phyloP scores from a whole-genome alignment of 169 alveolate genomes.

The Plasmodium fragile region DNA sequence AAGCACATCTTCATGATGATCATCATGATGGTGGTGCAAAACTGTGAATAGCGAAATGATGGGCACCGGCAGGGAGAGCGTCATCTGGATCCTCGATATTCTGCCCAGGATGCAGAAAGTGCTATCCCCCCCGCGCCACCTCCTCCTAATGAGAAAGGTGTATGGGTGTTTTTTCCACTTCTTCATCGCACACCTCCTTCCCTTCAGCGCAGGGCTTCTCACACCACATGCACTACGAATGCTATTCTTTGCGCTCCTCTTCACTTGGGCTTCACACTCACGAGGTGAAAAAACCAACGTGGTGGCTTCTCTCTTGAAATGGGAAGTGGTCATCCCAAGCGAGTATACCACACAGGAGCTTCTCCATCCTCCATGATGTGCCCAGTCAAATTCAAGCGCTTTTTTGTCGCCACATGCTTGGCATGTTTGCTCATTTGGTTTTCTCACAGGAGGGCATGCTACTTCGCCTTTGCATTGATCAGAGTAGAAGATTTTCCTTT shows the following conservation, averaged over 20 bases:
- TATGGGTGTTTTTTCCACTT: neutral
- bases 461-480: neutral
- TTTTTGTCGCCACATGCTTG: neutral
- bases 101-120: neutral
- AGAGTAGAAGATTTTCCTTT: neutral
- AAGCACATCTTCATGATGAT: neutral
- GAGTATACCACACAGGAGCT: neutral
- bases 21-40: neutral
- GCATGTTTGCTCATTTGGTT: neutral
- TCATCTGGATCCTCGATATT: neutral
- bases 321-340: neutral
- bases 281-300: neutral
- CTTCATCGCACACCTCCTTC: neutral
- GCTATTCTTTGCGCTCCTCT: neutral
- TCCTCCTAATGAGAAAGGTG: neutral
- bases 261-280: neutral
- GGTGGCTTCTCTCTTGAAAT: neutral
- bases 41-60: neutral
- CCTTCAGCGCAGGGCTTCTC: neutral
- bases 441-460: neutral
- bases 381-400: neutral
- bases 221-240: neutral
- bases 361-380: neutral
- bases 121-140: neutral
- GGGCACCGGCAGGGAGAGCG: neutral